Evolutionary conservation across 2,329 filamentous ascomycete species (phyloP).

Genomic region (Trichophyton equinum): DNA sequence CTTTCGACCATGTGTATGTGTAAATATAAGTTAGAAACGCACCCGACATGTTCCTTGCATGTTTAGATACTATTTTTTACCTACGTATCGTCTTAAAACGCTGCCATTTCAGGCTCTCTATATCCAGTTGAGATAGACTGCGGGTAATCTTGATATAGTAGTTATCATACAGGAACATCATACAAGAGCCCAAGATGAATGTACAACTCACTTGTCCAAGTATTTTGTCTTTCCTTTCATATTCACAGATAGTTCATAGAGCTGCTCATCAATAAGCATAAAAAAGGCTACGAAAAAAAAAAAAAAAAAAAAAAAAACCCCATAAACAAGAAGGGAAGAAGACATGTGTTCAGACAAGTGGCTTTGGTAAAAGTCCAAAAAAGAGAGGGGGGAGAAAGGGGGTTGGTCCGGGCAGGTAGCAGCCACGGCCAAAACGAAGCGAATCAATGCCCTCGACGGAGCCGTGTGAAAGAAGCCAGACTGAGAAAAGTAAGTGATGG

Average conservation of each 20-base stretch:
- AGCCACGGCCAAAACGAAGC: not conserved
- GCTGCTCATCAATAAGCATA: not conserved
- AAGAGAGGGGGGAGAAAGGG: not conserved
- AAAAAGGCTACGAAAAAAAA: not conserved
- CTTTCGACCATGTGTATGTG: not conserved
- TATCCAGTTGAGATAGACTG: too few species aligned
- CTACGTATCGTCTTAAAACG: too few species aligned
- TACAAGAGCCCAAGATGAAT: not conserved
- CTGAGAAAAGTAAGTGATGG: not conserved
- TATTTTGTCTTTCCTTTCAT: not conserved
- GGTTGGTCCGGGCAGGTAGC: not conserved
- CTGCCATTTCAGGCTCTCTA: too few species aligned
- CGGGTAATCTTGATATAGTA: too few species aligned
- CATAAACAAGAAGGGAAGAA: not conserved
- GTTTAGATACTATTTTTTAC: not conserved
- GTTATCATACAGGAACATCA: not conserved
- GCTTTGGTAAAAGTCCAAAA: not conserved
- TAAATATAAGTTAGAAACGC: conserved; percentile 6
- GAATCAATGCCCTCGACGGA: too few species aligned
- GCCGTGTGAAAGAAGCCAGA: not conserved
- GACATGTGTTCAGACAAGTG: not conserved
- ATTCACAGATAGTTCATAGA: not conserved
- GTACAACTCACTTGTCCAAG: not conserved
- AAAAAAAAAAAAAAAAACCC: not conserved
- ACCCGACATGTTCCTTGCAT: not conserved